Base-by-base conservation (phyloP, 2,329 filamentous ascomycete genomes). In the Alternaria brassicae region DNA sequence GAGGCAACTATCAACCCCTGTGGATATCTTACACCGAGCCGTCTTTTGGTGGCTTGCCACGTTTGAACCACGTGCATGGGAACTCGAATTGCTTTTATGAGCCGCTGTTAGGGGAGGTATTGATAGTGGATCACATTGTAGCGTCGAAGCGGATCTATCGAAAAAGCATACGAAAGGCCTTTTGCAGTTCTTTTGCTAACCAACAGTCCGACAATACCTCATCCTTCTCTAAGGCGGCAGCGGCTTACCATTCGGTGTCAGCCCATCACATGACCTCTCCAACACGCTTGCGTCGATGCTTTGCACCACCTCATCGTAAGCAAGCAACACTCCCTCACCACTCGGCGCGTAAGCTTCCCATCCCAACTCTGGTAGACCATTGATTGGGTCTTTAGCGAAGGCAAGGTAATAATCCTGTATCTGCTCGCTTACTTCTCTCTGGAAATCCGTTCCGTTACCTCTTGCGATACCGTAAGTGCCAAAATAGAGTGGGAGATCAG, bases 361-460 rank as follows among this genome's bases (percentile, higher is more conserved):
- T 0, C 75, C 77, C 54, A 72, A 28, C 30, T 66, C 66, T 10
- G 69, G 66, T 42, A 79, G 53, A 10, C 72, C 71, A 6, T 66
- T 61, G 13, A 65, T 60, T 1, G 76, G 73, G 57, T 79, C 73
- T 23, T 66, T 59, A 0, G 73, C 72, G 63, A 80, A 80, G 1
- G 73, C 74, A 19, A 77, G 32, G 63, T 76, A 75, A 25, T 70
- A 71, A 41, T 79, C 77, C 56, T 79, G 75, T 74, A 79, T 74
- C 37, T 73, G 66, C 53, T 71, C 58, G 50, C 73, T 76, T 1
- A 78, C 72, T 45, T 65, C 53, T 4, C 62, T 61, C 44, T 79
- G 71, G 13, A 78, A 72, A 1, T 63, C 47, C 2, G 72, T 72
- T 2, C 67, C 69, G n/a, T 62, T 60, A 4, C 71, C 69, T 21